A percentile compares a stretch with the other conserved stretches of the same genome.
Evolutionary conservation across 2,329 filamentous ascomycete genomes (phyloP).

Genomic region (Salinomyces thailandicus): DNA sequence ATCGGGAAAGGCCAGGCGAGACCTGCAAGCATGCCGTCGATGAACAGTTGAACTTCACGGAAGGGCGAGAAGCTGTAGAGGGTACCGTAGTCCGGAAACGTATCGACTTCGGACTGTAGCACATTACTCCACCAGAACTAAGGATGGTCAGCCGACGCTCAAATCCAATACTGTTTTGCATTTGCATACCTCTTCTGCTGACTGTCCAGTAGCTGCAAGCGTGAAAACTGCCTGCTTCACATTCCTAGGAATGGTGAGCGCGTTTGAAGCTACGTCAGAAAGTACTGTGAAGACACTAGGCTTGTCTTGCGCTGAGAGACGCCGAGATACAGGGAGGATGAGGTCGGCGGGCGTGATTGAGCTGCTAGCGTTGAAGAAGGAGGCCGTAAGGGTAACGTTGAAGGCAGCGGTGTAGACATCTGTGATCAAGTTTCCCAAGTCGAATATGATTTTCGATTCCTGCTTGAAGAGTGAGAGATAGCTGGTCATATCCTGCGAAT

Average conservation of each 20-base stretch:
- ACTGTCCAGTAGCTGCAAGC: constrained; percentile 67
- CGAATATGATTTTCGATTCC: constrained; percentile 67
- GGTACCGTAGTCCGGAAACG: constrained; percentile 46
- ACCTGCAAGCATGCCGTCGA: constrained; percentile 63
- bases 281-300: constrained; percentile 61
- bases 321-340: constrained; percentile 55
- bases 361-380: constrained; percentile 50
- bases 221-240: constrained; percentile 60
- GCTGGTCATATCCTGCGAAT: constrained; percentile 53
- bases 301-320: constrained; percentile 38
- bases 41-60: constrained; percentile 65
- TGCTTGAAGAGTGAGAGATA: constrained; percentile 58
- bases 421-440: constrained; percentile 63
- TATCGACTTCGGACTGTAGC: constrained; percentile 47
- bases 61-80: constrained; percentile 62
- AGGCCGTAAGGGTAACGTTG: constrained; percentile 64
- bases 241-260: constrained; percentile 55
- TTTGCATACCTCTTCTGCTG: constrained; percentile 49
- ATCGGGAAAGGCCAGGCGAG: constrained; percentile 73
- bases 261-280: constrained; percentile 47
- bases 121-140: constrained; percentile 75
- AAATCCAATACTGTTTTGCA: background rate
- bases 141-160: background rate
- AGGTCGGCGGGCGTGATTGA: constrained; percentile 45
- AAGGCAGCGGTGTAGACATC: constrained; percentile 61